Base-by-base conservation (phyloP, 2,329 filamentous ascomycete species). In the Stagonosporopsis rhizophila region DNA sequence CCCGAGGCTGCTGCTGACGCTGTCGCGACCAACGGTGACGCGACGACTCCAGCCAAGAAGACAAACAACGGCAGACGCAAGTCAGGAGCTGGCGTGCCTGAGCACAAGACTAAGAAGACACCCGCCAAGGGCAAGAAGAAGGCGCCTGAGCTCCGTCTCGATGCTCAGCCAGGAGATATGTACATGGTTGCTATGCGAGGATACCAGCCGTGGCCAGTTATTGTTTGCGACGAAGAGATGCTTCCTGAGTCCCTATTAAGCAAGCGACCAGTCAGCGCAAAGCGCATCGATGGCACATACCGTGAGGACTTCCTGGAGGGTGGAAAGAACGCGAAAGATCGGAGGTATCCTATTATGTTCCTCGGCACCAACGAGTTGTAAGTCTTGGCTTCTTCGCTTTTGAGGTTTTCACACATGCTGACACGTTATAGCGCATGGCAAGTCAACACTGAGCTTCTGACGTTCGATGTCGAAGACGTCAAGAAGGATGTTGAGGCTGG, bases 311-410 rank as follows among this genome's bases (percentile, higher is more conserved):
- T 91, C 72, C 86, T 88, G 37, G 92, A 96, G 68, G 93, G 90
- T 58, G 94, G 91, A 68, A 95, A 95, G 81, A 90, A 92, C 64
- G 87, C 85, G 38, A 86, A 88, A 59, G 92, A 97, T 77, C 86
- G 94, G 61, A 92, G 90, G 27, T 98, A 92, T 74, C 91, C 94
- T 5, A 88, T 98, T 71, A 97, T 98, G 94, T 98, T 96, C 75
- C 81, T 98, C 46, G 83, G 87, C 62, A 96, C 93, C 34, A 97
- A 98, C 71, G 94, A 98, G 83, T 98, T 99, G 95, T 99, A 80
- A 86, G 94, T 87, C 3, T 28, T 40, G 34, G 59, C 15, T 15
- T n/a, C n/a, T 8, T 7, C 4, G 15, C 2, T 22, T 30, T 11
- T 30, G 7, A 12, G 42, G 11, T 6, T 8, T n/a, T 7, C 19